These are phyloP conservation scores for Aureobasidium sp. DNA, from an alignment of 2,329 filamentous ascomycete genomes.

Conservation along the genomic window DNA sequence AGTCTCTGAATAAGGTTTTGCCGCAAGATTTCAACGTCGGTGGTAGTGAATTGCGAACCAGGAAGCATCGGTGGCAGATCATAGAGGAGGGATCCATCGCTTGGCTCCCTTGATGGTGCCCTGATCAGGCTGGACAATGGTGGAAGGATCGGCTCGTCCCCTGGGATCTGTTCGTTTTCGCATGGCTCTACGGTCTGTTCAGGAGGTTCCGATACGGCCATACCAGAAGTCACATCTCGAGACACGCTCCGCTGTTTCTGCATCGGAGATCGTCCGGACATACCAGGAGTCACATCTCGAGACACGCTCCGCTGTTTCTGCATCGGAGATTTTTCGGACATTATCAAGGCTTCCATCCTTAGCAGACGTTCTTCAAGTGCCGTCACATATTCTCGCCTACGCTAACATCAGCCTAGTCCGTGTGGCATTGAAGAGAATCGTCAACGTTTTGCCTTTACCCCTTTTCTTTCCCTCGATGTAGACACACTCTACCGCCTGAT, in stretches of 20 bases:
- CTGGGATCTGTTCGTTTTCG: no score
- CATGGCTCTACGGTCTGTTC: no score
- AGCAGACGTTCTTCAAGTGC: not conserved
- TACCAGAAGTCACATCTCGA: no score
- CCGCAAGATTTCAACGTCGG: not conserved
- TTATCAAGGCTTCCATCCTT: not conserved
- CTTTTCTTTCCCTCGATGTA: not conserved
- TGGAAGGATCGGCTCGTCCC: no score
- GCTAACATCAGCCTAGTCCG: not conserved
- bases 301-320: no score
- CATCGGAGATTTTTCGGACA: no score
- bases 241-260: no score
- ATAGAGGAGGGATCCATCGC: not conserved
- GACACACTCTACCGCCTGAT: not conserved
- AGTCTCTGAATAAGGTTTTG: not conserved
- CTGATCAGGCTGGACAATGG: no score
- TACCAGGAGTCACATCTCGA: no score
- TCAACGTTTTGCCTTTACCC: not conserved
- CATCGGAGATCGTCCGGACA: no score
- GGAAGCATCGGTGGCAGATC: not conserved
- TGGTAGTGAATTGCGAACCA: not conserved
- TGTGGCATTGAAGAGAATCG: no score
- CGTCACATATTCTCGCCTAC: not conserved
- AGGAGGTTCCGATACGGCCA: no score
- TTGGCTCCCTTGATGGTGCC: not conserved